Evolutionary conservation across 176 grass and related monocot species (phyloP), one percentile per base, ranked within the genome.

Genomic region (Cenchrus purpureus): DNA sequence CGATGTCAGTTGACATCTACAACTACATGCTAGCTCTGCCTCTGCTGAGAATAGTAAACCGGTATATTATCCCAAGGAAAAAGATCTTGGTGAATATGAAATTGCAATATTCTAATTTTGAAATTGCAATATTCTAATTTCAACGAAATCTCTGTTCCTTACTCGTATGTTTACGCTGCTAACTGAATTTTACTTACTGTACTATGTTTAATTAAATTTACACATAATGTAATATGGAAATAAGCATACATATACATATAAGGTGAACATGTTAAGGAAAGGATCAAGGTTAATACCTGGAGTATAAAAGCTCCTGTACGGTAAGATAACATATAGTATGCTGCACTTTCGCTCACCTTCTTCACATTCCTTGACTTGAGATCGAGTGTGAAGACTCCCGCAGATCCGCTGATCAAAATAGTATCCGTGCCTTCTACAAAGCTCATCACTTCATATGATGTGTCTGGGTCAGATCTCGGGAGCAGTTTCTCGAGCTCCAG

Each of bases 291-390:
- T 52, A 69, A 45, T n/a, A 53, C 22, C 49, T 51, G 71, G 22
- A 73, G 48, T 73, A 14, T 31, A 53, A 25, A 73, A 52, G 25
- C 71, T 53, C 71, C 1, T 52, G 71, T 53, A 73, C 52, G 71
- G 12, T 15, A 73, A 10, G 71, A 73, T 53, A 8, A 12, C 6
- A 22, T n/a, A n/a, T 32, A 9, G 7, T 9, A 14, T 22, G 0
- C 4, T 0, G 0, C 6, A 3, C 5, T 14, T 14, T 51, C 46
- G 0, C 0, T 5, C 15, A 73, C 22, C 70, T 8, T 73, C 5
- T 6, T 73, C n/a, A 73, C 22, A 11, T 52, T 12, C 70, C 46
- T 49, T 52, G 70, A 73, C 70, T 51, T 51, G 70, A 73, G 70
- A 2, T 31, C 48, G 5, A 73, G 5, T 73, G n/a, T 29, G 22